phyloP scores from a whole-genome alignment of 768 basidiomycete species.

The Hericium rajendrae region DNA sequence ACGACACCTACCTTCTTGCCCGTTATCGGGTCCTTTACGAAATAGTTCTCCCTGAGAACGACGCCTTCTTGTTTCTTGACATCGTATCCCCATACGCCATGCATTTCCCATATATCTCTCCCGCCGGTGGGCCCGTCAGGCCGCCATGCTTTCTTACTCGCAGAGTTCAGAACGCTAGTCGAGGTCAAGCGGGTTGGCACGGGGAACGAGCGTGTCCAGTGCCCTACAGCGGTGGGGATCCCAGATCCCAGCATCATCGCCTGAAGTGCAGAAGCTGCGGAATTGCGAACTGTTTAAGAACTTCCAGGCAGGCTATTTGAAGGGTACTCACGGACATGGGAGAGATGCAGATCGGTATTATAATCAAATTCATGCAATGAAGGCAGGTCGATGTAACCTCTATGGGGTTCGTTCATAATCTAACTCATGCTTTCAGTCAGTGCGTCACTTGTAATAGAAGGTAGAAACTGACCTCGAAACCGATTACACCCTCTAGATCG shows the following conservation, averaged over 20 bases:
- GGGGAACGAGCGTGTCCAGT: slow-evolving; percentile 83
- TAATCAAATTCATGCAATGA: slow-evolving; percentile 86
- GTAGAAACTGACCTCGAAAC: slow-evolving; percentile 61
- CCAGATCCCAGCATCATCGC: slow-evolving; percentile 93
- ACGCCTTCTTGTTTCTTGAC: slow-evolving; percentile 53
- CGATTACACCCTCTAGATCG: slow-evolving; percentile 70
- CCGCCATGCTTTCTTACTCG: slow-evolving; percentile 57
- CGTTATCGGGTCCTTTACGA: slow-evolving; percentile 55
- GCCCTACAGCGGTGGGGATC: slow-evolving; percentile 65
- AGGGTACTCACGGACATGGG: slow-evolving; percentile 53
- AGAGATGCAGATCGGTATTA: slow-evolving; percentile 88
- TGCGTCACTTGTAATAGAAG: not conserved
- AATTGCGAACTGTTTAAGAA: not conserved
- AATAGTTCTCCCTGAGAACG: slow-evolving; percentile 79
- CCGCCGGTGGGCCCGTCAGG: slow-evolving; percentile 63
- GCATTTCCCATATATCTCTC: slow-evolving; percentile 80
- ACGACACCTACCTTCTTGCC: slow-evolving; percentile 43
- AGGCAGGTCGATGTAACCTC: slow-evolving; percentile 78
- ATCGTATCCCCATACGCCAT: slow-evolving; percentile 93
- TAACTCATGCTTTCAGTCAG: slow-evolving; percentile 19
- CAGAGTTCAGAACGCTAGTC: slow-evolving; percentile 48
- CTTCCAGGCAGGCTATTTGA: not conserved
- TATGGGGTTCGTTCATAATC: slow-evolving; percentile 94
- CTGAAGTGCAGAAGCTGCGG: slow-evolving; percentile 70
- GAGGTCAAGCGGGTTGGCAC: slow-evolving; percentile 68